Conservation (phyloP, 1,284 basidiomycete species). For the Sporisorium sorghi region DNA sequence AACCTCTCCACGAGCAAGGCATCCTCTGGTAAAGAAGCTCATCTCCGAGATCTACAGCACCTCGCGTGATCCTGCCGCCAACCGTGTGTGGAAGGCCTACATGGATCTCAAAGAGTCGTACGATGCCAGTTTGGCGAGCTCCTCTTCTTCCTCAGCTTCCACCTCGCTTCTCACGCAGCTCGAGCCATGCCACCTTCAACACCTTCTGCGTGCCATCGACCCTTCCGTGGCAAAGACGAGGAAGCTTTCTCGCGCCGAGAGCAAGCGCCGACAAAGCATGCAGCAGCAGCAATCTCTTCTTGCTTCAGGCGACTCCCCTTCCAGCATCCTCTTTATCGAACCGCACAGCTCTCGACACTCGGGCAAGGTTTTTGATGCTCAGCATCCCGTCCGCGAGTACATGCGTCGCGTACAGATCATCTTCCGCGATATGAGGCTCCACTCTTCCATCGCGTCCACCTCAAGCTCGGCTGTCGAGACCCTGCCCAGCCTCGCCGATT, state of each 20-base stretch:
- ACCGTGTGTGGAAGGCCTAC: constrained; percentile 55
- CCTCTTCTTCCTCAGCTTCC: constrained; percentile 11
- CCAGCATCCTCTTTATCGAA: constrained; percentile 27
- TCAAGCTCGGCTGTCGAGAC: constrained; percentile 24
- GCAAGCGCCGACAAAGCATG: constrained; percentile 34
- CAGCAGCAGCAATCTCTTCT: constrained; percentile 24
- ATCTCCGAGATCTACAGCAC: constrained; percentile 50
- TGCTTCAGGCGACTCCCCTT: constrained; percentile 14
- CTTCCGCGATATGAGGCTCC: constrained; percentile 50
- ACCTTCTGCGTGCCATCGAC: constrained; percentile 51
- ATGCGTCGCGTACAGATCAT: constrained; percentile 53
- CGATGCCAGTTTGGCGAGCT: constrained; percentile 7
- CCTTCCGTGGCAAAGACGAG: constrained; percentile 39
- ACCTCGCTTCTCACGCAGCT: constrained; percentile 43
- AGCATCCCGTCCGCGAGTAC: constrained; percentile 42
- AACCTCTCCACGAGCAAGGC: constrained; percentile 19
- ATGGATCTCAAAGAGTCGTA: constrained; percentile 39
- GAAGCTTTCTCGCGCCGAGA: constrained; percentile 25
- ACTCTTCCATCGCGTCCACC: constrained; percentile 28
- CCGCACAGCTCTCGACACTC: constrained; percentile 27
- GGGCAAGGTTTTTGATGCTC: constrained; percentile 31
- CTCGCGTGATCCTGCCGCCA: constrained; percentile 32
- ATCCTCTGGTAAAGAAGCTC: constrained; percentile 54
- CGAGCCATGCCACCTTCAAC: constrained; percentile 36
- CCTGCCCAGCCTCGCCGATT: constrained; percentile 47